These are phyloP conservation scores for Sclerotinia sclerotiorum DNA, from an alignment of 2,329 filamentous ascomycete species.

Conservation along the genomic window DNA sequence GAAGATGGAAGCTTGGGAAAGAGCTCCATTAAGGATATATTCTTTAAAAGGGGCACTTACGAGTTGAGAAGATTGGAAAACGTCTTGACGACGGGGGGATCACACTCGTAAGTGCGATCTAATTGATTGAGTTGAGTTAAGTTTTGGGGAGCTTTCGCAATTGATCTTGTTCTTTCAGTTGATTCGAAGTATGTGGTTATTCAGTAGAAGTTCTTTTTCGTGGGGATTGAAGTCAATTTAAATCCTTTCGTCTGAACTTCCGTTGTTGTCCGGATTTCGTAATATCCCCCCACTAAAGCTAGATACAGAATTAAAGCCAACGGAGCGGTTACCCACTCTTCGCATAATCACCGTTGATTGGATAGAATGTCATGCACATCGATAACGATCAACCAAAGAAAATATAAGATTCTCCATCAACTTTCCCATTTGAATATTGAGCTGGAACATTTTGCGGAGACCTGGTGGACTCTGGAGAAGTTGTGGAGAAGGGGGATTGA, in stretches of 20 bases:
- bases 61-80: slow-evolving; percentile 98
- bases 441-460: slow-evolving; percentile 1
- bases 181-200: neutral
- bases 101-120: slow-evolving; percentile 40
- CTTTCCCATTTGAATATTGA: neutral
- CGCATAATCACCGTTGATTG: neutral
- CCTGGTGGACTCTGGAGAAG: neutral
- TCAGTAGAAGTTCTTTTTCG: neutral
- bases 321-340: neutral
- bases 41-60: slow-evolving; percentile 54
- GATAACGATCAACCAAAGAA: slow-evolving; percentile 5
- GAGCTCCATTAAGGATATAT: neutral
- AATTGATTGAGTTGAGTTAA: slow-evolving; percentile 23
- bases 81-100: slow-evolving; percentile 74
- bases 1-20: neutral
- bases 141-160: neutral
- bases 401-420: neutral
- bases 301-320: neutral
- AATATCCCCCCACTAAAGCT: slow-evolving; percentile 3
- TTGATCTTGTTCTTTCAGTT: neutral
- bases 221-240: neutral
- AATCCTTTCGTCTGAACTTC: neutral
- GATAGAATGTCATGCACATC: neutral
- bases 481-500: neutral
- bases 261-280: slow-evolving; percentile 4